These are phyloP conservation scores for Aspergillus sp. DNA, from an alignment of 2,329 filamentous ascomycete species.

Conservation along the genomic window DNA sequence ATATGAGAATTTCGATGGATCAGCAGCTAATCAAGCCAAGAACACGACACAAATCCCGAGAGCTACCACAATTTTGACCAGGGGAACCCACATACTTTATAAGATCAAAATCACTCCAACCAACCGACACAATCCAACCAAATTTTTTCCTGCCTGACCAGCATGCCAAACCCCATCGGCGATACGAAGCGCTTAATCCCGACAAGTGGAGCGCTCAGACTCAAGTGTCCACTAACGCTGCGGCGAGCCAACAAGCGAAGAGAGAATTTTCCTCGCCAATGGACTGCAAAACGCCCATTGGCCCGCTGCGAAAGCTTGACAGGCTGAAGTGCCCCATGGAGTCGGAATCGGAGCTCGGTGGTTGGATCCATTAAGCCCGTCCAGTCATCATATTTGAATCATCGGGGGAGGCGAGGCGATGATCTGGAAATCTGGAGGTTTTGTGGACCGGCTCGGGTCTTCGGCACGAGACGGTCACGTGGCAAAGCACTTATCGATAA, in stretches of 20 bases:
- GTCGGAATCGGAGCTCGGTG: background rate
- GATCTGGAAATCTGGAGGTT: background rate
- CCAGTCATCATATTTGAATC: too few species aligned
- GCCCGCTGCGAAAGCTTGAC: background rate
- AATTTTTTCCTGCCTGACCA: background rate
- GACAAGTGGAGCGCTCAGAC: background rate
- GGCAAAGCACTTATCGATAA: background rate
- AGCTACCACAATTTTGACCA: background rate
- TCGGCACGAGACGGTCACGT: conserved; percentile 4
- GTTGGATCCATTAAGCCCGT: too few species aligned
- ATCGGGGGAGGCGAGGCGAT: background rate
- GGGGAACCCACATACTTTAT: background rate
- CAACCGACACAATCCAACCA: background rate
- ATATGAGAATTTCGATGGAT: too few species aligned
- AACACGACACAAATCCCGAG: background rate
- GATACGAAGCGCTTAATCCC: background rate
- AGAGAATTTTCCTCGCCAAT: background rate
- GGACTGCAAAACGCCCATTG: background rate
- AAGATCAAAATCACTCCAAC: background rate
- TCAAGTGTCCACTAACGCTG: background rate
- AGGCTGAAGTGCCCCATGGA: background rate
- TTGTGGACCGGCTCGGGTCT: conserved; percentile 1
- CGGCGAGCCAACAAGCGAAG: background rate
- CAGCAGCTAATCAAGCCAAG: background rate
- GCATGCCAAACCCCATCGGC: background rate